Evolutionary conservation across 2,329 filamentous ascomycete genomes (phyloP), one percentile per base, ranked within the genome.

Genomic region (Nemania sp.): DNA sequence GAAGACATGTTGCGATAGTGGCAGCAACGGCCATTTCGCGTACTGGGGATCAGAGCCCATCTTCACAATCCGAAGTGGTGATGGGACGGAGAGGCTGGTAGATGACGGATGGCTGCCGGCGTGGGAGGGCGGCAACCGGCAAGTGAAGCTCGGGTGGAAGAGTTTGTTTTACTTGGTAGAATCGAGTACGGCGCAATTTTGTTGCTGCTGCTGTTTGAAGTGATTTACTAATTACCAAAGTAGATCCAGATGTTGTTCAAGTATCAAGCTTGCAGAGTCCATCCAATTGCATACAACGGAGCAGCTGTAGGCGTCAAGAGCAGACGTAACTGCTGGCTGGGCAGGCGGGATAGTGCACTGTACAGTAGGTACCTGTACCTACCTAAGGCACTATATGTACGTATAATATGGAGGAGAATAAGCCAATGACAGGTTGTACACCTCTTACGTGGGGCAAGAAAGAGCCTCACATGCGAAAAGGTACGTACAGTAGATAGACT

Each of bases 21-120:
- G 88, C 79, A 96, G 89, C 81, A 93, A 86, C 70, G 93, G 93
- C 84, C 92, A 95, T 82, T 93, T 93, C 76, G 92, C 90, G 83
- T 94, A 94, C 81, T 94, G 93, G 74, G 92, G 92, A 82, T 96
- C 93, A 78, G 92, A 88, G 76, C 89, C 89, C 89, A 91, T 94
- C 84, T 83, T 88, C n/a, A 41, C 22, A 35, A 55, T 32, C n/a
- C 27, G 52, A 26, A 7, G n/a, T 54, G 52, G n/a, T 11, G 24
- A 26, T 4, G 2, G n/a, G 6, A 11, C 7, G 52, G 6, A 11
- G 18, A 11, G 13, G 6, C n/a, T 38, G 52, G 10, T 32, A 20
- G 27, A 20, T 38, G n/a, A 10, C 11, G 13, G 51, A 20, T n/a
- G 29, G 20, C 10, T 26, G 26, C n/a, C 18, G 52, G 29, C 5